Conservation (phyloP, 2,329 filamentous ascomycete genomes). For the Bipolaris victoriae region DNA sequence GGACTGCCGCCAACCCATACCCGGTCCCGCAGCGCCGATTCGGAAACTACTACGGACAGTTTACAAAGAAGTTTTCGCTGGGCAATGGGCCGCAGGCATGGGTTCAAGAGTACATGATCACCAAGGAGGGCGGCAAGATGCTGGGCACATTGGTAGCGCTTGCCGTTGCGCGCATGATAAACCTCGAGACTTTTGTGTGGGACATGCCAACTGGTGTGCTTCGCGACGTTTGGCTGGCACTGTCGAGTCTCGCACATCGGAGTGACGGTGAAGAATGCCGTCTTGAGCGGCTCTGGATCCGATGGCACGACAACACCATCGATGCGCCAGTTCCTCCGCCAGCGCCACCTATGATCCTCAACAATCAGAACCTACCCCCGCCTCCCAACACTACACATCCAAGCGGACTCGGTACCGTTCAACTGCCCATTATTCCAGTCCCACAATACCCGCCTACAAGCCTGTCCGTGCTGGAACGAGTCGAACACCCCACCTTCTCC, state of each 20-base stretch:
- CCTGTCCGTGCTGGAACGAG: slow-evolving; percentile 55
- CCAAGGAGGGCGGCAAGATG: slow-evolving; percentile 86
- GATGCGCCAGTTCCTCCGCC: slow-evolving; percentile 48
- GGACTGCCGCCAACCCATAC: slow-evolving; percentile 35
- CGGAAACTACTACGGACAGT: slow-evolving; percentile 78
- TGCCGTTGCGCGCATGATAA: slow-evolving; percentile 80
- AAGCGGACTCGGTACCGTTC: slow-evolving; percentile 41
- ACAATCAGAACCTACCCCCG: slow-evolving; percentile 47
- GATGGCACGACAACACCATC: slow-evolving; percentile 78
- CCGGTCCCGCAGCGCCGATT: slow-evolving; percentile 55
- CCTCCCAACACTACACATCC: slow-evolving; percentile 48
- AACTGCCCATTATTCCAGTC: slow-evolving; percentile 41
- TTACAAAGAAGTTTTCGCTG: slow-evolving; percentile 80
- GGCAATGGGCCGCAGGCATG: slow-evolving; percentile 81
- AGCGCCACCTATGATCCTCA: slow-evolving; percentile 47
- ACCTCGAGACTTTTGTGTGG: slow-evolving; percentile 83
- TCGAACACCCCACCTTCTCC: slow-evolving; percentile 82
- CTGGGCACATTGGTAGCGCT: slow-evolving; percentile 81
- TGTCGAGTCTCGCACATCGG: slow-evolving; percentile 72
- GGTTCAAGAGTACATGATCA: slow-evolving; percentile 82
- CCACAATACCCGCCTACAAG: slow-evolving; percentile 36
- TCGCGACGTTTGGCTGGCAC: slow-evolving; percentile 79
- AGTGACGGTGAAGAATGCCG: slow-evolving; percentile 66
- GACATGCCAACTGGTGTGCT: slow-evolving; percentile 88
- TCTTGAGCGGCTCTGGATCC: slow-evolving; percentile 76